These are phyloP conservation scores for Epicoccum sorghinum DNA, from an alignment of 2,329 filamentous ascomycete species.

Conservation along the genomic window DNA sequence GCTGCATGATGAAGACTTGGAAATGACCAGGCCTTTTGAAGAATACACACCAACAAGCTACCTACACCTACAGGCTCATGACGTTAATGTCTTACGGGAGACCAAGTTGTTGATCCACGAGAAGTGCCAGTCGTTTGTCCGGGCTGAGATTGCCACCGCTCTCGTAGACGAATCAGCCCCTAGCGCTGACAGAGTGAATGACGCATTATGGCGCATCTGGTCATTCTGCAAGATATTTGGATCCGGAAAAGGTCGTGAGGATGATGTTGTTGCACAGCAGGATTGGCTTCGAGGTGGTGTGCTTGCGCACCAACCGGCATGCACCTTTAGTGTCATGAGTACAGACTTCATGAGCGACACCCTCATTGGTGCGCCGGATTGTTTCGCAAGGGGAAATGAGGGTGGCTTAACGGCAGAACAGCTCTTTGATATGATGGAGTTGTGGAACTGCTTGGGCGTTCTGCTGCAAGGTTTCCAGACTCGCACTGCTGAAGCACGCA, in stretches of 20 bases:
- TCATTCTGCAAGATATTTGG: conserved; percentile 70
- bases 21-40: conserved; percentile 55
- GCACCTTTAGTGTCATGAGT: conserved; percentile 54
- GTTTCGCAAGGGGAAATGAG: conserved; percentile 64
- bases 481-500: conserved; percentile 60
- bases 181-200: conserved; percentile 60
- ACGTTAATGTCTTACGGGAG: conserved; percentile 59
- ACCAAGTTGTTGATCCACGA: conserved; percentile 63
- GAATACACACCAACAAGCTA: conserved; percentile 62
- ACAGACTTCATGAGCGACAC: conserved; percentile 60
- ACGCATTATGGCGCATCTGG: conserved; percentile 70
- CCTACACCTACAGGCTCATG: conserved; percentile 57
- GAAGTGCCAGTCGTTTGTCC: conserved; percentile 61
- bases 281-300: conserved; percentile 67
- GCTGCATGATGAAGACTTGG: conserved; percentile 46
- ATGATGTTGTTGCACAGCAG: conserved; percentile 64
- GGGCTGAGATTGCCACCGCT: conserved; percentile 61
- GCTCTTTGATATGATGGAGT: conserved; percentile 68
- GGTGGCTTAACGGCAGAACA: conserved; percentile 61
- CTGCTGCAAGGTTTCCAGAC: conserved; percentile 63
- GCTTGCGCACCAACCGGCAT: conserved; percentile 56
- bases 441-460: conserved; percentile 66
- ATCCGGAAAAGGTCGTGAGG: conserved; percentile 61
- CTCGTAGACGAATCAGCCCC: conserved; percentile 55
- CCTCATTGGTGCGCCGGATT: conserved; percentile 61